Percentiles rank a stretch among this genome's conserved stretches.
Conservation (phyloP, 306 rosid species). For the Lathyrus aphaca region DNA sequence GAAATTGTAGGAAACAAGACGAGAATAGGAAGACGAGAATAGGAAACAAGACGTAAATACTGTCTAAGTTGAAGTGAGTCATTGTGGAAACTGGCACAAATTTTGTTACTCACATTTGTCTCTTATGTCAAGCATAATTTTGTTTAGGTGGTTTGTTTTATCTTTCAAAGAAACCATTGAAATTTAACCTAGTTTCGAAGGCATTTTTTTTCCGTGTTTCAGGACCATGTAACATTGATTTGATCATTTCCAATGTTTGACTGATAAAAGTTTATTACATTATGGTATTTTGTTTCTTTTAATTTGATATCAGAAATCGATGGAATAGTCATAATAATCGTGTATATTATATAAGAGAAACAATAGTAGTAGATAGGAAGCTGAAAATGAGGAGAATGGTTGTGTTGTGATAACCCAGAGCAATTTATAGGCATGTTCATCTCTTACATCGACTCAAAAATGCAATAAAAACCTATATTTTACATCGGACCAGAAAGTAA, state of each 20-base stretch:
- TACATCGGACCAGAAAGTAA: too few relatives aligned
- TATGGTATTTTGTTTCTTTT: background rate
- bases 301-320: background rate
- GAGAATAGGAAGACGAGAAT: constrained; percentile 80
- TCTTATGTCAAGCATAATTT: constrained; percentile 22
- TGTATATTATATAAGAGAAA: too few relatives aligned
- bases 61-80: too few relatives aligned
- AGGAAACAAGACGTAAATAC: too few relatives aligned
- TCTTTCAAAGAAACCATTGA: constrained; percentile 25
- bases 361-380: too few relatives aligned
- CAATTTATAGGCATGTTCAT: too few relatives aligned
- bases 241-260: background rate
- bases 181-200: constrained; percentile 10
- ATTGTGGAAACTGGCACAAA: constrained; percentile 22
- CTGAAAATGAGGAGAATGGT: too few relatives aligned
- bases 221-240: background rate
- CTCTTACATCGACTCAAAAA: too few relatives aligned
- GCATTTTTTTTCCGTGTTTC: background rate
- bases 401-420: too few relatives aligned
- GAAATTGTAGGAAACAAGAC: constrained; percentile 71
- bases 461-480: too few relatives aligned
- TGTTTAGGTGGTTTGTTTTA: constrained; percentile 21
- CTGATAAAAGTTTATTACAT: background rate
- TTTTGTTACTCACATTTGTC: constrained; percentile 11
- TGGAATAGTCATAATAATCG: too few relatives aligned